These are phyloP conservation scores for Aspergillus latus DNA, from an alignment of 2,329 filamentous ascomycete species.

Conservation along the genomic window DNA sequence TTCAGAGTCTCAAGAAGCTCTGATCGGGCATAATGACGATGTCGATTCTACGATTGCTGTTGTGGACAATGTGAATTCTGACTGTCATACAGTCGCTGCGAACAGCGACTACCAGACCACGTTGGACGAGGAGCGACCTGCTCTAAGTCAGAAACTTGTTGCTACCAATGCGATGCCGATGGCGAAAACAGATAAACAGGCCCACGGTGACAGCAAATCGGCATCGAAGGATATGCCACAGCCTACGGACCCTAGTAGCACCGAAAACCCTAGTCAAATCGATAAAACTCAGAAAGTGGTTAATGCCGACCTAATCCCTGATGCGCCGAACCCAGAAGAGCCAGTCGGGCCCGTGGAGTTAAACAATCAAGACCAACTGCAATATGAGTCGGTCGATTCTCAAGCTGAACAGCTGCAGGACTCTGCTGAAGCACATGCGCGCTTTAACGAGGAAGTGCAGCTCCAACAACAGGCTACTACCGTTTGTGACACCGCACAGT, in stretches of 20 bases:
- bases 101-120: conserved; percentile 7
- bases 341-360: no score
- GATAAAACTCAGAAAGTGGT: no score
- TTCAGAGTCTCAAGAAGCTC: conserved; percentile 40
- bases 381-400: not conserved
- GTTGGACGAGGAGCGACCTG: not conserved
- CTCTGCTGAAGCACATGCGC: not conserved
- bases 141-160: not conserved
- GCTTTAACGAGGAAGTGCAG: not conserved
- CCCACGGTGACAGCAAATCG: not conserved
- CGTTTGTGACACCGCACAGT: not conserved
- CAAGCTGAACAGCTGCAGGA: not conserved
- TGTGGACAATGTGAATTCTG: conserved; percentile 19
- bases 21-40: conserved; percentile 24
- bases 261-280: no score
- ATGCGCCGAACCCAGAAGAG: no score
- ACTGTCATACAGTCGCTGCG: conserved; percentile 17
- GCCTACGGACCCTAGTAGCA: not conserved
- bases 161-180: not conserved
- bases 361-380: not conserved
- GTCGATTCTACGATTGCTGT: conserved; percentile 29
- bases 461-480: not conserved
- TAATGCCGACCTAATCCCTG: no score
- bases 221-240: not conserved
- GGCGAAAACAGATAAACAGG: not conserved